Evolutionary conservation across 139 green algal species (phyloP).

Genomic region (Picochlorum costavermella): DNA sequence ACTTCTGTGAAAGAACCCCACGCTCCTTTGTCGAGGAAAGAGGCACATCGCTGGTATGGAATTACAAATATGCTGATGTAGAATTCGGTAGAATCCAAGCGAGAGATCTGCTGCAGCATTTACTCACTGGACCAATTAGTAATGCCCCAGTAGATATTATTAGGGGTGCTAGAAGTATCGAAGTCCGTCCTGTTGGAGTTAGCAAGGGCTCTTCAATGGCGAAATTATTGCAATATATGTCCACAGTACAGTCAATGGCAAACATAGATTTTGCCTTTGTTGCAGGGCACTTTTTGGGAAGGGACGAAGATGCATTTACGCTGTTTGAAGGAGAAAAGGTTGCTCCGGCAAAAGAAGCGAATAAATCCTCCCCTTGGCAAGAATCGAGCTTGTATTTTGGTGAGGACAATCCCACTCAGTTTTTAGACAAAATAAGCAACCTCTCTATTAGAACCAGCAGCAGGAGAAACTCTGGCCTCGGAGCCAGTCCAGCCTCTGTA

Average conservation of each 20-base stretch:
- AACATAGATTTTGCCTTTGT: constrained; percentile 59
- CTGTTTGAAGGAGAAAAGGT: constrained; percentile 68
- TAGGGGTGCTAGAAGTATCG: constrained; percentile 68
- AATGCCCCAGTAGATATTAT: constrained; percentile 96
- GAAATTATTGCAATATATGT: constrained; percentile 56
- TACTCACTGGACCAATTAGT: constrained; percentile 95
- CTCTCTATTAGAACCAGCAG: constrained; percentile 6
- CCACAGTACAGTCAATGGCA: neutral
- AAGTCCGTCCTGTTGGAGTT: constrained; percentile 90
- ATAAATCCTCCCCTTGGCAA: neutral
- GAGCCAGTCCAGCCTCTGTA: constrained; percentile 15
- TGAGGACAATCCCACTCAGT: neutral
- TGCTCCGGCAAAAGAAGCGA: neutral
- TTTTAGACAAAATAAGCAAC: constrained; percentile 4
- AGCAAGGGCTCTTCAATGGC: constrained; percentile 90
- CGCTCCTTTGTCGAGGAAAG: constrained; percentile 82
- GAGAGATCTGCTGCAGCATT: constrained; percentile 82
- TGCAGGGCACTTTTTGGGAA: constrained; percentile 83
- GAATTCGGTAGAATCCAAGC: constrained; percentile 73
- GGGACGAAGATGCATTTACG: constrained; percentile 92
- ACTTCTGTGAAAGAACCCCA: constrained; percentile 95
- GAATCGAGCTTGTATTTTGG: neutral
- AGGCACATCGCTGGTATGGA: constrained; percentile 95
- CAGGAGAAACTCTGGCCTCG: neutral
- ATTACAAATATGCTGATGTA: constrained; percentile 90